Conservation (phyloP, 2,329 filamentous ascomycete genomes). For the Alternaria alternata region DNA sequence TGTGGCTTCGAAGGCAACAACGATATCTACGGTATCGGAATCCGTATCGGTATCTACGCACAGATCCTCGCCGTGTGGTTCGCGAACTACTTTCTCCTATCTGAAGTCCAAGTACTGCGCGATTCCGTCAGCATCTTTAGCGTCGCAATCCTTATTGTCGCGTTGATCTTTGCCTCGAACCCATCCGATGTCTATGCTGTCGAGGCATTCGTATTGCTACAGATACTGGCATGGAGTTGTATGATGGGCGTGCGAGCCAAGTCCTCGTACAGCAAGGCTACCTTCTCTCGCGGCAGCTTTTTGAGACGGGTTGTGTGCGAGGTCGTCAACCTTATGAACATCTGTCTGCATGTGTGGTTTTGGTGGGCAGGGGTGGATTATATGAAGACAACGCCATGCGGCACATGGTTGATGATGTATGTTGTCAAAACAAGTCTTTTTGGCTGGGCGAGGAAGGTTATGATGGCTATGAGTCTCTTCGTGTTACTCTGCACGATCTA, state of each 20-base stretch:
- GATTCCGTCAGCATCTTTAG: slow-evolving; percentile 24
- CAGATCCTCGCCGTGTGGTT: slow-evolving; percentile 40
- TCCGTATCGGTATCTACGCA: slow-evolving; percentile 20
- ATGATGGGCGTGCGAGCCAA: slow-evolving; percentile 14
- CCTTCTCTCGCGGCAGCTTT: slow-evolving; percentile 4
- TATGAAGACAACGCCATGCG: slow-evolving; percentile 28
- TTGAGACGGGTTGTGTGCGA: slow-evolving; percentile 7
- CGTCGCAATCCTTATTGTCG: slow-evolving; percentile 29
- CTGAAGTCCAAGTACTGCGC: slow-evolving; percentile 21
- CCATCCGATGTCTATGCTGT: slow-evolving; percentile 22
- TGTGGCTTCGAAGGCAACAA: slow-evolving; percentile 51
- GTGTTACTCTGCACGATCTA: slow-evolving; percentile 2
- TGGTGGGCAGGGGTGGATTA: slow-evolving; percentile 32
- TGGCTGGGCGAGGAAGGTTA: slow-evolving; percentile 18
- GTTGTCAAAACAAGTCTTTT: slow-evolving; percentile 18
- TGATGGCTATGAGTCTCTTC: slow-evolving; percentile 25
- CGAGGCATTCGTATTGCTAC: slow-evolving; percentile 31
- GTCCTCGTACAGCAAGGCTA: slow-evolving; percentile 3
- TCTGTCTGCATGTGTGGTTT: slow-evolving; percentile 29
- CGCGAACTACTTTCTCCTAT: slow-evolving; percentile 34
- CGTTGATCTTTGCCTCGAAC: slow-evolving; percentile 21
- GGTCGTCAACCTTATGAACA: slow-evolving; percentile 11
- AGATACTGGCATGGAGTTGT: slow-evolving; percentile 28
- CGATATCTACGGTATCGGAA: slow-evolving; percentile 40
- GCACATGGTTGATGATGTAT: slow-evolving; percentile 24